Percentiles rank a stretch among this genome's conserved stretches.
Evolutionary conservation across 2,329 filamentous ascomycete species (phyloP).

Genomic region (Sclerotinia trifoliorum): DNA sequence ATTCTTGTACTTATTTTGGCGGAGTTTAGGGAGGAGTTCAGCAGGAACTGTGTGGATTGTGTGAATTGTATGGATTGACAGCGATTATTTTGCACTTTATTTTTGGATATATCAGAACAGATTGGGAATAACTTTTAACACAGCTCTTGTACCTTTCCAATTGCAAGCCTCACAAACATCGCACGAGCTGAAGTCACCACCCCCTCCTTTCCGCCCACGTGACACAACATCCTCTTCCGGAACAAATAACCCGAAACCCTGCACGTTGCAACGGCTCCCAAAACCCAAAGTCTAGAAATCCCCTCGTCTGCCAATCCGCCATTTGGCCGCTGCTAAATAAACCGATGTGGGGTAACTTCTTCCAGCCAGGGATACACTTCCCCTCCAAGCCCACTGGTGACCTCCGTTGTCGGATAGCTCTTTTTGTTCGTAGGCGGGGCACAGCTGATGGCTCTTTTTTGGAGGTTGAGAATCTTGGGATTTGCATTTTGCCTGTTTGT

Average conservation of each 20-base stretch:
- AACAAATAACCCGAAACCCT: neutral
- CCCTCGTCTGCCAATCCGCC: neutral
- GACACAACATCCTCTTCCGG: neutral
- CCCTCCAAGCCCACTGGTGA: too few relatives aligned
- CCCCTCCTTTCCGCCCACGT: neutral
- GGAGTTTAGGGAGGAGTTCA: too few relatives aligned
- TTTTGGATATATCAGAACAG: too few relatives aligned
- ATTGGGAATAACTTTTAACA: neutral
- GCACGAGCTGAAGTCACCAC: neutral
- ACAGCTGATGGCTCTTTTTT: constrained; percentile 1
- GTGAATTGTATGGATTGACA: too few relatives aligned
- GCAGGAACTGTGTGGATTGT: too few relatives aligned
- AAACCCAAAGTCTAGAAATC: neutral
- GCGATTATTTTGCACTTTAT: too few relatives aligned
- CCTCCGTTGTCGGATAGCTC: constrained; percentile 16
- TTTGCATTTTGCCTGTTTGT: neutral
- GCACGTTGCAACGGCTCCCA: neutral
- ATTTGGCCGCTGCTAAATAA: constrained; percentile 9
- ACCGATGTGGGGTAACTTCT: neutral
- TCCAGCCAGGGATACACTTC: neutral
- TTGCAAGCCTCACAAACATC: too few relatives aligned
- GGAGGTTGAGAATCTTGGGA: too few relatives aligned
- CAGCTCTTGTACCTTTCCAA: too few relatives aligned
- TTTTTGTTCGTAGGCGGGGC: constrained; percentile 1
- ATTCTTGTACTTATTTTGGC: too few relatives aligned